Evolutionary conservation across 2,329 filamentous ascomycete species (phyloP).

Genomic region (Tricladium varicosporioides): DNA sequence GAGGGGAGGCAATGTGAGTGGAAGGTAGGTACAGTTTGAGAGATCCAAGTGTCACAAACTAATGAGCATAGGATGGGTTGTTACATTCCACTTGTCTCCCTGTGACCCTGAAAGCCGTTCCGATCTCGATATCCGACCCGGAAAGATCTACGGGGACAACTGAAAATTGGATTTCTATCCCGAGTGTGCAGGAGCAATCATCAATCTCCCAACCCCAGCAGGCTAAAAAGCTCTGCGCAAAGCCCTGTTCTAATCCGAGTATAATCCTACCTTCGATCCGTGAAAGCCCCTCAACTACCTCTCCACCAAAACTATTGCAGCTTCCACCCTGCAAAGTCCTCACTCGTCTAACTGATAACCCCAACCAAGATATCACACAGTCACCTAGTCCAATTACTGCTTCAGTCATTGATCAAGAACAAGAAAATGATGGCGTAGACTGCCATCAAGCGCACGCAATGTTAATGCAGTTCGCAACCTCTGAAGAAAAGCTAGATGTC

Average conservation of each 20-base stretch:
- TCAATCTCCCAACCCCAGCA: no score
- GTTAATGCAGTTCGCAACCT: conserved; percentile 21
- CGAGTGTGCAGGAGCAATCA: no score
- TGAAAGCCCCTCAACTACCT: no score
- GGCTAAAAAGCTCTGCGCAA: not conserved
- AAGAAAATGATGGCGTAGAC: conserved; percentile 10
- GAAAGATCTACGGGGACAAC: no score
- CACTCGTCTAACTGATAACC: conserved; percentile 7
- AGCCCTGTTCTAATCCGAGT: not conserved
- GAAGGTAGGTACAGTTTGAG: not conserved
- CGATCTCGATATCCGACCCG: no score
- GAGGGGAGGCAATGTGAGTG: not conserved
- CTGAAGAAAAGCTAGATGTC: conserved; percentile 15
- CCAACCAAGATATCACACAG: conserved; percentile 8
- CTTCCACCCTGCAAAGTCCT: conserved; percentile 6
- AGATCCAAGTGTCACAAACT: no score
- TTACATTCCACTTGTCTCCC: no score
- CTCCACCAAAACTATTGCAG: not conserved
- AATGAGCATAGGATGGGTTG: no score
- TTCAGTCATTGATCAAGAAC: not conserved
- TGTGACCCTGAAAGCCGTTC: no score
- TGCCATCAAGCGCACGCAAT: conserved; percentile 17
- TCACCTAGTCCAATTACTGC: not conserved
- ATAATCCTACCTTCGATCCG: not conserved
- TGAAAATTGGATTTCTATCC: no score